Base-by-base conservation (phyloP, 192 early-diverging fungal species). In the Podila clonocystis region DNA sequence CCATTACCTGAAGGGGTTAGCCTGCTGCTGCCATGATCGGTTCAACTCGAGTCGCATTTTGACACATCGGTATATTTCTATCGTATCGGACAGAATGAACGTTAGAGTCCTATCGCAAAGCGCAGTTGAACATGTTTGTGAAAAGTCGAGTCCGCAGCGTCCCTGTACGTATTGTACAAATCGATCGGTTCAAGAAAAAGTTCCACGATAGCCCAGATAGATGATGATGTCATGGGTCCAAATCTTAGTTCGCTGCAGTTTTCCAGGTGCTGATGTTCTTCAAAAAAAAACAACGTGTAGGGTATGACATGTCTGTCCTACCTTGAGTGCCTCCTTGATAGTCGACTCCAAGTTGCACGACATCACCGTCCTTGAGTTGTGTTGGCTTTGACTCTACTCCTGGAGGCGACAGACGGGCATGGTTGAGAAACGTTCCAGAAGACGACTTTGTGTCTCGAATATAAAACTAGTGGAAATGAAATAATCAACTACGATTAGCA, bases 401-500 rank as follows among this genome's bases (percentile, higher is more conserved):
- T 24, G 95, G 93, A 20, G 96, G 92, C 64, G 91, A 92, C 22
- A 99, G 84, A 24, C 97, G 84, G 80, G 93, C 91, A 82, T 96
- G 92, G 86, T 99, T 99, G 31, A 99, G 85, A 78, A 98, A 99
- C 24, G 97, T 99, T 19, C 97, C 97, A 24, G 97, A 97, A 4
- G 97, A 99, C 20, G 93, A 95, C 70, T 95, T 96, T 60, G 94
- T 95, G 79, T 99, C 97, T 71, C 91, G 91, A 72, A 98, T 93
- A 73, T 85, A 98, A 61, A 99, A 89, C 94, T 97, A 67, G 19
- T 13, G 36, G 29, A 58, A 24, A 19, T 11, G 31, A 30, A 13
- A 20, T 57, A 33, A 68, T 31, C 60, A 65, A 61, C 22, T 6
- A 70, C 59, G 20, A 19, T 50, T 30, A 49, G 62, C 62, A 36